Evolutionary conservation across 441 rosid genomes (phyloP), one percentile per base, ranked within the genome.

Genomic region (Croton laevigatus): DNA sequence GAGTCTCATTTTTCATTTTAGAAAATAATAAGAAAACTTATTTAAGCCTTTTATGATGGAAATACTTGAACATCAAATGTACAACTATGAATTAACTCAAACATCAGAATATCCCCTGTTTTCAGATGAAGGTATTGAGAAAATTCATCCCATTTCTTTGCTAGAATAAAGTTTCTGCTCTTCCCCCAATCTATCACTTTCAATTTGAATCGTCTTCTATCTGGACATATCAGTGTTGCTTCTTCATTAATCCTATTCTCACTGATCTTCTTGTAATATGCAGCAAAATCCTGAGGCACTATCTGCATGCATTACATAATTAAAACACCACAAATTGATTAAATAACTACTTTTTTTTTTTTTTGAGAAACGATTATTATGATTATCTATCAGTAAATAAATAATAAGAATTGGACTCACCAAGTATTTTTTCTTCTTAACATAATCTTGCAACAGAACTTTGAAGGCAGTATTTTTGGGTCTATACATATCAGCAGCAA

Each of bases 401-500:
- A 6, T 6, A 9, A 40, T 40, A 6, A 51, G 17, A 3, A 5
- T 51, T 4, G 1, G 52, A 12, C 62, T 34, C 20, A 32, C 62
- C 62, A 59, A 3, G 1, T 1, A 11, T 1, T 10, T 32, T 19
- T 0, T 40, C 8, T 4, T 7, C 19, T 27, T 27, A 13, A 13
- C 14, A 59, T 59, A 13, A 5, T n/a, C 2, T 59, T 9, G 62
- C 62, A 59, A 59, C n/a, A 27, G n/a, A 59, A 32, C 51, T 38
- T 20, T 71, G 65, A 71, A 84, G 59, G 68, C 78, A 17, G 85
- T 85, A 48, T 72, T 45, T 34, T 22, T 44, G 0, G 80, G 70
- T 27, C 60, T 76, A 73, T 71, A 80, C 70, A 12, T 74, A 59
- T 38, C 57, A 49, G 78, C 76, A 38, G 78, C 78, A 45, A 16